Conservation (phyloP, 257 asterid genomes). For the Jaltomata sinuosa region DNA sequence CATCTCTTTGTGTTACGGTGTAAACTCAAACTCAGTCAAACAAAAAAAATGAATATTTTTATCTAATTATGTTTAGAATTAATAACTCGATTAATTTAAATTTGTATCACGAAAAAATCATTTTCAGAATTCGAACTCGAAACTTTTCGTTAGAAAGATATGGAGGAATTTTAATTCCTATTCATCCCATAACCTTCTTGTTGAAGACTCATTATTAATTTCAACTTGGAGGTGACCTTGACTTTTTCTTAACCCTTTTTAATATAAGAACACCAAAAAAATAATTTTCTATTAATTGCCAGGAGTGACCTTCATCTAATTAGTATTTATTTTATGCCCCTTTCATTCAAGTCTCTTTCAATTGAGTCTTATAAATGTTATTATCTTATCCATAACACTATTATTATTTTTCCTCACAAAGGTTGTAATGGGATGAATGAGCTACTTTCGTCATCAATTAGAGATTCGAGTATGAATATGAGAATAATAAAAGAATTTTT, state of each 20-base stretch:
- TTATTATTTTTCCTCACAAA: neutral
- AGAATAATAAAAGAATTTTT: neutral
- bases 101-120: neutral
- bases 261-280: neutral
- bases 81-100: neutral
- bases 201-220: neutral
- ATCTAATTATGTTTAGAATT: neutral
- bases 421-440: neutral
- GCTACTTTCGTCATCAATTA: neutral
- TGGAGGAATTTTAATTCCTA: neutral
- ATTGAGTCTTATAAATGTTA: neutral
- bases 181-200: neutral
- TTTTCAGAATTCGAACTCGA: neutral
- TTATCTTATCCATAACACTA: neutral
- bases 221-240: neutral
- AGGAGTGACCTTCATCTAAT: neutral
- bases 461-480: neutral
- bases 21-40: neutral
- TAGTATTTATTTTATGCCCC: neutral
- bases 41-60: neutral
- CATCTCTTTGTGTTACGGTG: neutral
- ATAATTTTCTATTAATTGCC: neutral
- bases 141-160: neutral
- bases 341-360: conserved; percentile 7
- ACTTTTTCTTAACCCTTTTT: neutral